These are phyloP conservation scores for Gaertneriomyces semiglobifer DNA, from an alignment of 192 early-diverging fungal genomes.

Conservation along the genomic window DNA sequence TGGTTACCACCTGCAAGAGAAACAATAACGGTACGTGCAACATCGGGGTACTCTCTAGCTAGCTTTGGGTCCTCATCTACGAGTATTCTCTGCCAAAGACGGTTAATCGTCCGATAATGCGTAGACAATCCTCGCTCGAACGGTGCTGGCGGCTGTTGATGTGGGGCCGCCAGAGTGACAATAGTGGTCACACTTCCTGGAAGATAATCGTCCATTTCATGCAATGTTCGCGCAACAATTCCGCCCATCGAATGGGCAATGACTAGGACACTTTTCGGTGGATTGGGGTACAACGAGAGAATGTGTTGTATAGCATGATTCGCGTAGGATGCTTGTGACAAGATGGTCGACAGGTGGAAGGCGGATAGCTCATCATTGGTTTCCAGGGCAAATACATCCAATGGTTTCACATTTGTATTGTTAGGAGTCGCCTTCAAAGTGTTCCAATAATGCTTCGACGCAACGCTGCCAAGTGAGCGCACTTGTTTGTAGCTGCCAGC, in stretches of 20 bases:
- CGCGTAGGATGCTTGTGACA: conserved; percentile 78
- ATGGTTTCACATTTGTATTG: conserved; percentile 16
- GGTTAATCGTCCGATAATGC: conserved; percentile 66
- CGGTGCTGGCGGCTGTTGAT: conserved; percentile 72
- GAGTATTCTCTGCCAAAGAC: conserved; percentile 63
- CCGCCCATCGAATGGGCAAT: conserved; percentile 96
- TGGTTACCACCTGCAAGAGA: conserved; percentile 88
- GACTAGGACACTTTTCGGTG: conserved; percentile 69
- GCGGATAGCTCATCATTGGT: conserved; percentile 91
- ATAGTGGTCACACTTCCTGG: conserved; percentile 74
- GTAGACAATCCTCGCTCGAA: conserved; percentile 57
- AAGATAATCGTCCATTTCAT: conserved; percentile 66
- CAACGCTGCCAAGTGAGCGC: conserved; percentile 75
- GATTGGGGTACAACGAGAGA: conserved; percentile 27
- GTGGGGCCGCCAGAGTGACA: conserved; percentile 86
- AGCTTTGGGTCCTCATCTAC: conserved; percentile 1
- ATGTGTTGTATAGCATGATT: conserved; percentile 41
- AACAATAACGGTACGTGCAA: conserved; percentile 62
- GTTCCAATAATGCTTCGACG: conserved; percentile 50
- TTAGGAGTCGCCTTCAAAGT: background rate
- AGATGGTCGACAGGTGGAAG: conserved; percentile 73
- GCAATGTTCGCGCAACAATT: conserved; percentile 79
- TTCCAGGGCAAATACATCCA: conserved; percentile 51
- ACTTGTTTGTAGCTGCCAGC: conserved; percentile 91
- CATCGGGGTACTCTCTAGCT: background rate